A percentile compares a stretch with the other conserved stretches of the same genome.
These are phyloP conservation scores for Fraxinus pennsylvanica DNA, from an alignment of 257 asterid species.

Conservation along the genomic window DNA sequence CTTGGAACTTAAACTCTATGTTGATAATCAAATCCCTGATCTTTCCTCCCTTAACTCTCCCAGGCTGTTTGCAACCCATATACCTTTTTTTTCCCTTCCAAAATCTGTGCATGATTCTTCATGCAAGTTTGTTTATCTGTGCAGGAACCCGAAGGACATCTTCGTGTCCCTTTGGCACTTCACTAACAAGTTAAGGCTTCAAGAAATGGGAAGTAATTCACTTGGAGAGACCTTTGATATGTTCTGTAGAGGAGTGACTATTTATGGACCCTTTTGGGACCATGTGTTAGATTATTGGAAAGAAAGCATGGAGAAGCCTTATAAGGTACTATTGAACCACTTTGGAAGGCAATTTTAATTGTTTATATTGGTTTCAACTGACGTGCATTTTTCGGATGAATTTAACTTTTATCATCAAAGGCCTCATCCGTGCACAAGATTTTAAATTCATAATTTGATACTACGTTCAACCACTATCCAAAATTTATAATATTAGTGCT, in stretches of 20 bases:
- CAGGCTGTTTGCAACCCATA: conserved; percentile 18
- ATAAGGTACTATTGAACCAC: neutral
- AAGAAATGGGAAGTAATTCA: neutral
- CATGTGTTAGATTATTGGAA: conserved; percentile 17
- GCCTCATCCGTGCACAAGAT: too few species aligned
- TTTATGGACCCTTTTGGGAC: conserved; percentile 20
- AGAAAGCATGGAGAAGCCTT: conserved; percentile 8
- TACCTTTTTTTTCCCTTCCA: conserved; percentile 2
- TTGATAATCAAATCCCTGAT: neutral
- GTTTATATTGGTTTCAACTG: too few species aligned
- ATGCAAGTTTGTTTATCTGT: conserved; percentile 11
- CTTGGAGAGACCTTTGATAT: neutral
- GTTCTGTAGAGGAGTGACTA: conserved; percentile 10
- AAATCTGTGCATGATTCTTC: neutral
- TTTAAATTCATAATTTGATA: too few species aligned
- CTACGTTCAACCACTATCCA: too few species aligned
- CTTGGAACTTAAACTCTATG: neutral
- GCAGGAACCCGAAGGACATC: conserved; percentile 17
- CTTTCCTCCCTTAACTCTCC: neutral
- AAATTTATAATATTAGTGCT: too few species aligned
- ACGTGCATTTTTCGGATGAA: too few species aligned
- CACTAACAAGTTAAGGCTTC: neutral
- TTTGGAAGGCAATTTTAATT: too few species aligned
- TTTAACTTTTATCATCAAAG: too few species aligned
- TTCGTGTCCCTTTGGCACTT: conserved; percentile 23